Conservation (phyloP, 2,329 filamentous ascomycete genomes). For the Trichophyton rubrum region DNA sequence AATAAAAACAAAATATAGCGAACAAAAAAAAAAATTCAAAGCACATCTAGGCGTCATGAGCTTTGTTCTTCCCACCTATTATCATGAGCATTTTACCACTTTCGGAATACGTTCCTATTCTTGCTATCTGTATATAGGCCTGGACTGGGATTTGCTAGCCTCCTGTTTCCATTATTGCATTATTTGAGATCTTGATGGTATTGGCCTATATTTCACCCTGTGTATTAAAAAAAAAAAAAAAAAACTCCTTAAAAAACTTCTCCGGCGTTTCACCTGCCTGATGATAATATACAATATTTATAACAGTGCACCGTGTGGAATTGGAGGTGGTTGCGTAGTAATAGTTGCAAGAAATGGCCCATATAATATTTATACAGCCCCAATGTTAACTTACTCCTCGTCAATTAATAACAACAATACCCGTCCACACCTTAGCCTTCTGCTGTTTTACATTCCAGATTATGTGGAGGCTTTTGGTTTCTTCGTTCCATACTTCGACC, state of each 20-base stretch:
- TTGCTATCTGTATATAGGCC: neutral
- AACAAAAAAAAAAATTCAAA: neutral
- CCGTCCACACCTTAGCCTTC: neutral
- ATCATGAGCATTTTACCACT: neutral
- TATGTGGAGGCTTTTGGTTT: conserved; percentile 59
- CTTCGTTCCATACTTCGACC: conserved; percentile 97
- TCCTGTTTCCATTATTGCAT: neutral
- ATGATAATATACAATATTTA: neutral
- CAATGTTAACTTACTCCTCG: neutral
- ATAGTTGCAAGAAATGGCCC: neutral
- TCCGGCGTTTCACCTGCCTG: neutral
- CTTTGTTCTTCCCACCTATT: neutral
- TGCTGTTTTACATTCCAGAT: neutral
- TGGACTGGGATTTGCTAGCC: neutral
- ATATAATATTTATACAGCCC: neutral
- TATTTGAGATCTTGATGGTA: neutral
- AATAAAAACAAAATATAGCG: too few species aligned
- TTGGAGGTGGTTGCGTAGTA: neutral
- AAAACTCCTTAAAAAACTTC: neutral
- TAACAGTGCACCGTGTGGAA: neutral
- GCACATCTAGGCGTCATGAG: neutral
- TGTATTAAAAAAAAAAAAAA: too few species aligned
- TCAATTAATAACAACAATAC: neutral
- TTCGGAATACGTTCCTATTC: neutral
- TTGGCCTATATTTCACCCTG: neutral